These are phyloP conservation scores for Dendrobium catenatum DNA, from an alignment of 106 monocot genomes.

Conservation along the genomic window DNA sequence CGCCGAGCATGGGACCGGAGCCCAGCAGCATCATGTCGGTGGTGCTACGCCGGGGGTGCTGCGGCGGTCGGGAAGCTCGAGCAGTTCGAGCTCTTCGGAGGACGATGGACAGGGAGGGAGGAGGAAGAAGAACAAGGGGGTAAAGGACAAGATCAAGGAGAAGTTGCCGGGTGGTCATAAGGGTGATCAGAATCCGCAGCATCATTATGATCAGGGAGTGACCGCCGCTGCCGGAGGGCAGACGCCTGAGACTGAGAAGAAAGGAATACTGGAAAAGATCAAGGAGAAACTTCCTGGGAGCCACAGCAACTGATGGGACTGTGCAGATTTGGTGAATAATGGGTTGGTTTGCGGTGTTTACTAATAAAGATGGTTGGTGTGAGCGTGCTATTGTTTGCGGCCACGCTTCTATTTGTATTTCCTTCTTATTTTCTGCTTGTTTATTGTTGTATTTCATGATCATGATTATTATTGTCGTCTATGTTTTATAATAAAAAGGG, in stretches of 20 bases:
- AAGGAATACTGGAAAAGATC: slow-evolving; percentile 8
- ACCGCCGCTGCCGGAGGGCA: neutral
- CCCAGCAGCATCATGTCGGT: neutral
- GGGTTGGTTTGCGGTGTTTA: no score
- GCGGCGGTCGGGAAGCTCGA: slow-evolving; percentile 13
- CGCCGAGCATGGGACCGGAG: neutral
- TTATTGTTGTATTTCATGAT: no score
- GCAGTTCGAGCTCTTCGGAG: slow-evolving; percentile 12
- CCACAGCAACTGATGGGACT: neutral
- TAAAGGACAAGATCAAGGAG: slow-evolving; percentile 29
- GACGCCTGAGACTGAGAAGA: slow-evolving; percentile 3
- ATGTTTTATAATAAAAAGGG: no score
- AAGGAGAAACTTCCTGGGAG: slow-evolving; percentile 11
- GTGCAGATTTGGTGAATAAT: no score
- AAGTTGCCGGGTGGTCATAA: slow-evolving; percentile 18
- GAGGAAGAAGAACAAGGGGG: slow-evolving; percentile 17
- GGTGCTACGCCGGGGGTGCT: slow-evolving; percentile 2
- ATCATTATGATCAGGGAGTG: neutral
- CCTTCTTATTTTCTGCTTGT: no score
- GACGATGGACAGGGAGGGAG: slow-evolving; percentile 23
- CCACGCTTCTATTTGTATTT: no score
- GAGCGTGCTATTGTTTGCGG: no score
- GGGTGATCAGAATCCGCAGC: neutral
- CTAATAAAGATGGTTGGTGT: no score
- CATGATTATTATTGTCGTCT: no score